Conservation (phyloP, 2,329 filamentous ascomycete species). For the Pyrenophora teres region DNA sequence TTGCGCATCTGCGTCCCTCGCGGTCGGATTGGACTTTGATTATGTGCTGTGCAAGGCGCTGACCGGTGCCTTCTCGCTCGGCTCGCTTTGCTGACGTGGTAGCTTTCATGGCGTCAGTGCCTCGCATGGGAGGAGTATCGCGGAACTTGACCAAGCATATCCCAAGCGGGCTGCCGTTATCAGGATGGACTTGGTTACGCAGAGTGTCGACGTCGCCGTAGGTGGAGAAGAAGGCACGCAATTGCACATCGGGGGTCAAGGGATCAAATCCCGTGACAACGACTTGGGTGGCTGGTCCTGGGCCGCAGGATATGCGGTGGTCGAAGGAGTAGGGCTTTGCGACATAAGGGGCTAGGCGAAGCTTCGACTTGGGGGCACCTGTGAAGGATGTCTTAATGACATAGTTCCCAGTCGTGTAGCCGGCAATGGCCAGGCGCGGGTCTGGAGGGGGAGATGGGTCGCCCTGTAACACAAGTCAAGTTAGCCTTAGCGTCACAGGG, state of each 20-base stretch:
- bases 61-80: conserved; percentile 74
- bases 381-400: conserved; percentile 61
- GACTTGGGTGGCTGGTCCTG: conserved; percentile 86
- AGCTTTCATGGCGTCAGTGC: conserved; percentile 64
- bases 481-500: conserved; percentile 50
- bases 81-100: conserved; percentile 82
- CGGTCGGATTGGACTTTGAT: conserved; percentile 88
- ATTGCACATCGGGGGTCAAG: conserved; percentile 76
- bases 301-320: conserved; percentile 79
- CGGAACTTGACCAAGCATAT: conserved; percentile 91
- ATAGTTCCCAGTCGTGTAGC: conserved; percentile 60
- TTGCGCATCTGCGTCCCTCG: conserved; percentile 80
- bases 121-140: conserved; percentile 64
- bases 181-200: conserved; percentile 92
- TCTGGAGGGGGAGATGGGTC: conserved; percentile 80
- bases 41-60: conserved; percentile 75
- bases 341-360: conserved; percentile 75
- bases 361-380: conserved; percentile 67
- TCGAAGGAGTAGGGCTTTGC: conserved; percentile 84
- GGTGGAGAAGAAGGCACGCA: conserved; percentile 74
- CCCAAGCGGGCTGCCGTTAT: conserved; percentile 90
- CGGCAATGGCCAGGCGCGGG: conserved; percentile 73
- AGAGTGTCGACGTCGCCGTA: conserved; percentile 89
- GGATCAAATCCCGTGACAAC: conserved; percentile 97
- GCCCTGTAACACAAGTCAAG: conserved; percentile 62